Conservation (phyloP, 768 basidiomycete species). For the Cystobasidium tubakii region DNA sequence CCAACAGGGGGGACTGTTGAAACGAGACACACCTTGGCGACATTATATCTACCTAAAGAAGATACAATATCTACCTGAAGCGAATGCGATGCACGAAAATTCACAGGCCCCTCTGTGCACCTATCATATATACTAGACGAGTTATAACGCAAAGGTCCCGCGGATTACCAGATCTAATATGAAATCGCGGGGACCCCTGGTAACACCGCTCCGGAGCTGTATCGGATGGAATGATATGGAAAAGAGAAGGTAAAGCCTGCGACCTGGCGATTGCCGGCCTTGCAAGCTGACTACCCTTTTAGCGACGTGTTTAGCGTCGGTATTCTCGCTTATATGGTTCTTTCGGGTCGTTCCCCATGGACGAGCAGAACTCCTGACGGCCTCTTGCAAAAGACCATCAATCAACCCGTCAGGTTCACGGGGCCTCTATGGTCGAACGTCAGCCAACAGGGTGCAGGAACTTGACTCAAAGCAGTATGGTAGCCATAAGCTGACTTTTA, state of each 20-base stretch:
- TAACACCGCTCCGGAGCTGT: slow-evolving; percentile 16
- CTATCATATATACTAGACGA: too few species aligned
- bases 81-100: too few species aligned
- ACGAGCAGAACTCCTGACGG: neutral
- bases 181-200: slow-evolving; percentile 2
- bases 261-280: too few species aligned
- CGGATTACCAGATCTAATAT: neutral
- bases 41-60: too few species aligned
- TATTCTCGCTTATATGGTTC: slow-evolving; percentile 4
- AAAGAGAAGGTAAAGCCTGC: neutral
- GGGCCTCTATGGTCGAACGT: neutral
- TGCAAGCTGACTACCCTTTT: too few species aligned
- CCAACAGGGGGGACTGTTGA: too few species aligned
- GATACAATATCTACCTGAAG: too few species aligned
- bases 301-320: slow-evolving; percentile 7
- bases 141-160: neutral
- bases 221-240: neutral
- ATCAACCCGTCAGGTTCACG: neutral
- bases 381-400: slow-evolving; percentile 1
- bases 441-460: neutral
- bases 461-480: too few species aligned
- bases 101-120: too few species aligned
- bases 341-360: neutral
- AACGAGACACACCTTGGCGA: too few species aligned
- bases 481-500: too few species aligned